Percentiles rank a stretch among this genome's conserved stretches.
Conservation (phyloP, 495 filamentous ascomycete genomes). For the Astrocystis sublimbata region DNA sequence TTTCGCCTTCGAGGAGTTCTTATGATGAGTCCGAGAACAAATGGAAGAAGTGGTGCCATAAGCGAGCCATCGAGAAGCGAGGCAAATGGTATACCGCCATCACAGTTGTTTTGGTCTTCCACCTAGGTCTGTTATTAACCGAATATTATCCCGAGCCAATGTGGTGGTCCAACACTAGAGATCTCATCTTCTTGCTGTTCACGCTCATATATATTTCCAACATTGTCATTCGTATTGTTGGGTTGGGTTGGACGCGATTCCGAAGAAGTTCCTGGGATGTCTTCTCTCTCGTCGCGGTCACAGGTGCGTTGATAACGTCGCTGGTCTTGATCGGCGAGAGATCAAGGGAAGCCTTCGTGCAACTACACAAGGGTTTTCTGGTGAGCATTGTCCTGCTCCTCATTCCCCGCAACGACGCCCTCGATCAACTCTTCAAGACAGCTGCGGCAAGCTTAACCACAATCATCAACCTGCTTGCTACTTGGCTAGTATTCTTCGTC, state of each 20-base stretch:
- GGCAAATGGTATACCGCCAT: slow-evolving; percentile 87
- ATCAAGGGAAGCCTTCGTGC: slow-evolving; percentile 61
- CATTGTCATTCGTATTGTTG: slow-evolving; percentile 78
- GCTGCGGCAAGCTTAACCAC: slow-evolving; percentile 91
- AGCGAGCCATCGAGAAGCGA: slow-evolving; percentile 88
- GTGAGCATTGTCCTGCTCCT: slow-evolving; percentile 88
- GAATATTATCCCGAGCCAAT: slow-evolving; percentile 77
- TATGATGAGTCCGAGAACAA: slow-evolving; percentile 68
- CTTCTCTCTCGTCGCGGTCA: slow-evolving; percentile 81
- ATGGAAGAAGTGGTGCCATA: slow-evolving; percentile 93
- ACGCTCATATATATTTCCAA: slow-evolving; percentile 85
- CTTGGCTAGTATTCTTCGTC: slow-evolving; percentile 95
- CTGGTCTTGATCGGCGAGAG: slow-evolving; percentile 60
- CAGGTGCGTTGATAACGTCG: slow-evolving; percentile 78
- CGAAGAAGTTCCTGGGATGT: slow-evolving; percentile 94
- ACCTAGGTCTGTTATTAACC: slow-evolving; percentile 77
- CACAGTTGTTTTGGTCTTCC: slow-evolving; percentile 75
- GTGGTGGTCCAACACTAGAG: slow-evolving; percentile 68
- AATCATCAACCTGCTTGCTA: slow-evolving; percentile 90
- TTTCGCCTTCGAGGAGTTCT: slow-evolving; percentile 88
- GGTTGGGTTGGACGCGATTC: slow-evolving; percentile 91
- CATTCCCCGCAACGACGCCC: slow-evolving; percentile 94
- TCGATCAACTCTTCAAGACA: slow-evolving; percentile 99
- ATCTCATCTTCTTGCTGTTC: slow-evolving; percentile 77
- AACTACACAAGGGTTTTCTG: slow-evolving; percentile 89